Evolutionary conservation across 176 grass and related monocot species (phyloP).

Genomic region (Raddia guianensis): DNA sequence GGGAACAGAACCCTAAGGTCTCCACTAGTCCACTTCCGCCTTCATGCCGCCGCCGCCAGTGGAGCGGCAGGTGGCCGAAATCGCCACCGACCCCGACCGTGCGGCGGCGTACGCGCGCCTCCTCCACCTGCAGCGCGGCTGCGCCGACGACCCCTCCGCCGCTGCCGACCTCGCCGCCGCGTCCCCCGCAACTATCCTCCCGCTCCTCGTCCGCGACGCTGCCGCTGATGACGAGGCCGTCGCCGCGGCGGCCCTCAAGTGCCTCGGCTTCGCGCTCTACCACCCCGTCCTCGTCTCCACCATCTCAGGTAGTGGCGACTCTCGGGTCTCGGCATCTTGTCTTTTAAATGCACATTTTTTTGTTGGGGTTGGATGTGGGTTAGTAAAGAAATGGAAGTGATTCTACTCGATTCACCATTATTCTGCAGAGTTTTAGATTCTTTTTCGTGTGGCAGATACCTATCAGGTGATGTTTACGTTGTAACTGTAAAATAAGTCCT

Average conservation of each 20-base stretch:
- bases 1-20: constrained; percentile 46
- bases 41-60: constrained; percentile 39
- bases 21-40: not conserved
- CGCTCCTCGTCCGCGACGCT: constrained; percentile 54
- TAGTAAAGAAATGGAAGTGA: not conserved
- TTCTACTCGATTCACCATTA: not conserved
- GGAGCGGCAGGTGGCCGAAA: constrained; percentile 49
- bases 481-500: not conserved
- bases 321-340: constrained; percentile 7
- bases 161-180: constrained; percentile 57
- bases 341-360: not conserved
- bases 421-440: not conserved
- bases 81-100: constrained; percentile 53
- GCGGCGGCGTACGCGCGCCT: constrained; percentile 52
- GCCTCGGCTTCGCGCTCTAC: constrained; percentile 83
- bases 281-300: constrained; percentile 66
- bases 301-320: constrained; percentile 52
- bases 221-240: constrained; percentile 47
- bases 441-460: not conserved
- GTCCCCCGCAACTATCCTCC: constrained; percentile 47
- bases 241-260: constrained; percentile 64
- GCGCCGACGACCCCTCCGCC: constrained; percentile 54
- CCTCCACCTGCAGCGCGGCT: constrained; percentile 58
- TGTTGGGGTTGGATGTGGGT: not conserved
- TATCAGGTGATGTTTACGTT: not conserved